Evolutionary conservation across 805 yeast genomes (phyloP).

Genomic region (Osmozyma mogii): DNA sequence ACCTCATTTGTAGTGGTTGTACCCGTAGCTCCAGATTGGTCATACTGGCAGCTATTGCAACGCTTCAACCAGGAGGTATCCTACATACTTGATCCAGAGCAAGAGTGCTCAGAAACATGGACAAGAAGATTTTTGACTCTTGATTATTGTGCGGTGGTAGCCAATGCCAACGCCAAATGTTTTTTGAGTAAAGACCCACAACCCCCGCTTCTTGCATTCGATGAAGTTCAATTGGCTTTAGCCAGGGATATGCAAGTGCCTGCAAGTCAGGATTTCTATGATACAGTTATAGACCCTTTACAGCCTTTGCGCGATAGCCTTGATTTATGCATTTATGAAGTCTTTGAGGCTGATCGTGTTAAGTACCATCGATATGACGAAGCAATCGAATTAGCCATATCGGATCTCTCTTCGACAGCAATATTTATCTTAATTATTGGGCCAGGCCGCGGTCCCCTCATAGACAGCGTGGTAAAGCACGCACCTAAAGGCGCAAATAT

Average conservation of each 20-base stretch:
- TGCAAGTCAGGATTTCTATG: no score
- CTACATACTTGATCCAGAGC: no score
- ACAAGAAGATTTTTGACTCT: no score
- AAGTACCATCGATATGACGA: conserved; percentile 64
- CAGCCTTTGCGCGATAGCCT: conserved; percentile 62
- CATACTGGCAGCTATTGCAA: conserved; percentile 1
- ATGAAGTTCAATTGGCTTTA: no score
- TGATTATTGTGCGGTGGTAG: no score
- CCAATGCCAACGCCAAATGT: no score
- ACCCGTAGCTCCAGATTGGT: conserved; percentile 1
- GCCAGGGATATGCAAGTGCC: no score
- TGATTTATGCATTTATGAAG: conserved; percentile 51
- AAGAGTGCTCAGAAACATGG: no score
- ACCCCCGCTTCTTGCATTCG: no score
- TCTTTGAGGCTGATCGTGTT: conserved; percentile 61
- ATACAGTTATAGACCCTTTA: conserved; percentile 43
- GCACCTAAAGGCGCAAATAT: conserved; percentile 7
- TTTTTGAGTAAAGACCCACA: no score
- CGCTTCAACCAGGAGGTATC: no score
- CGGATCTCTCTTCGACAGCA: conserved; percentile 9
- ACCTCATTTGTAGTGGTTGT: conserved; percentile 1
- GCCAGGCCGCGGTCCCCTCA: conserved; percentile 83
- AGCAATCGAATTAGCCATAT: conserved; percentile 55
- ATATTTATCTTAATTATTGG: conserved; percentile 56
- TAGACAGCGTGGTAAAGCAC: conserved; percentile 32